These are phyloP conservation scores for Paralagenidium karlingii DNA, from an alignment of 352 stramenopile species.

Conservation along the genomic window DNA sequence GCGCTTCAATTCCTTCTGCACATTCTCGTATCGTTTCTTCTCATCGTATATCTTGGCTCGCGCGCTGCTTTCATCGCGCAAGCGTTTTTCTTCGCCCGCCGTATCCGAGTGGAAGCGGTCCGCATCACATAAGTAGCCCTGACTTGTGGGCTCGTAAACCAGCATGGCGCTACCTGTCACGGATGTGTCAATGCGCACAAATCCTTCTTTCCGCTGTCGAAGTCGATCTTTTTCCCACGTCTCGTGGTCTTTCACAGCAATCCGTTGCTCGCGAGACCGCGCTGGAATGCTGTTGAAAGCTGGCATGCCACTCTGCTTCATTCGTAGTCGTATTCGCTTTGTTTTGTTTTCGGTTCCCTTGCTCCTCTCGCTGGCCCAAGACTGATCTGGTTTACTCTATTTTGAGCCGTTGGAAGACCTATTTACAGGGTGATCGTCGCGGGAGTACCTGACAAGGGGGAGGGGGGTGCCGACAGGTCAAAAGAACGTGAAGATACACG, in stretches of 20 bases:
- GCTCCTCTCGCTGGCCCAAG: too few species aligned
- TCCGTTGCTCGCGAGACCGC: constrained; percentile 45
- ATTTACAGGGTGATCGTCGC: too few species aligned
- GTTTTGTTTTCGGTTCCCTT: too few species aligned
- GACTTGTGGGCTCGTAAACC: constrained; percentile 36
- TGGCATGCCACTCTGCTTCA: not conserved
- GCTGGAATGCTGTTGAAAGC: constrained; percentile 75
- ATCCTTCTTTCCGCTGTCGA: constrained; percentile 46
- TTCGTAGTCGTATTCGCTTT: too few species aligned
- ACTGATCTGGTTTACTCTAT: too few species aligned
- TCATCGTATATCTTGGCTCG: constrained; percentile 50
- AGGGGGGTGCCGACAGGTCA: too few species aligned
- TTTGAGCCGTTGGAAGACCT: too few species aligned
- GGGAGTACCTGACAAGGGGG: too few species aligned
- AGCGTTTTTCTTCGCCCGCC: constrained; percentile 62
- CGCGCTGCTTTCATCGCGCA: constrained; percentile 33
- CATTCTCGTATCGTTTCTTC: constrained; percentile 34
- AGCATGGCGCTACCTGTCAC: constrained; percentile 54
- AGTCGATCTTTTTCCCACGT: constrained; percentile 63
- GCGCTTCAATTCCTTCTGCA: constrained; percentile 62
- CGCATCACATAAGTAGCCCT: constrained; percentile 74
- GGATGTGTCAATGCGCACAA: constrained; percentile 55
- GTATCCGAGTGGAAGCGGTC: constrained; percentile 87
- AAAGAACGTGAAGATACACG: constrained; percentile 74
- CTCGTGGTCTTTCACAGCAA: constrained; percentile 66